Base-by-base conservation (phyloP, 352 stramenopile genomes). In the Globisporangium mamillatum region DNA sequence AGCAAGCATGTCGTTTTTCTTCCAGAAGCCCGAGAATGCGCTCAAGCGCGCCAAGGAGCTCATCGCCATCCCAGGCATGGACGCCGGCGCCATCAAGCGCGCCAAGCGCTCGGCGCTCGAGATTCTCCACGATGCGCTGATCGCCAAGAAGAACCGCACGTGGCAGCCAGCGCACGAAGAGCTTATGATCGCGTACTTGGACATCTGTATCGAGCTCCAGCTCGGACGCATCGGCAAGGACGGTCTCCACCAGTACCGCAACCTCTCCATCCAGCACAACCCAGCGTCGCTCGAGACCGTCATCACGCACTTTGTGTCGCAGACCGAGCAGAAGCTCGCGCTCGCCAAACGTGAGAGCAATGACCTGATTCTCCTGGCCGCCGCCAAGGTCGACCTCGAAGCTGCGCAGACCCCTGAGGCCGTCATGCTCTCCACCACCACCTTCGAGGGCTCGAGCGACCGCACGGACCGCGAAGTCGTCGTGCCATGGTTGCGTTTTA, bases 161-260 rank as follows among this genome's bases (percentile, higher is more conserved):
- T 99, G 97, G 97, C 96, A 97, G 69, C 92, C 94, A n/a, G 90
- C 90, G 10, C 98, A 99, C 74, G 97, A 99, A 74, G 88, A 97
- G 71, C 97, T 99, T 58, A 99, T 99, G 91, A 80, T 97, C 50
- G 80, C 93, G 57, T 99, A 99, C 80, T 72, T 99, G 63, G 88
- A 99, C 73, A 92, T 99, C 50, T 99, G 96, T 81, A 78, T 99
- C 25, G 91, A 99, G 58, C 79, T 98, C 44, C 90, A 98, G 80
- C 82, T 94, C 56, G 89, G 85, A 3, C 86, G 91, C 61, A 94
- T 98, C 75, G 97, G 96, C 48, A 99, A 99, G 82, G 97, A 99
- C 75, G 97, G 97, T 1, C 82, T 99, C 41, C 97, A 99, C 74
- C 97, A 99, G 82, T 99, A 99, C 82, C 84, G 97, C 46, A 98